Evolutionary conservation across 2,329 filamentous ascomycete genomes (phyloP).

Genomic region (Arthrocladium fulminans): DNA sequence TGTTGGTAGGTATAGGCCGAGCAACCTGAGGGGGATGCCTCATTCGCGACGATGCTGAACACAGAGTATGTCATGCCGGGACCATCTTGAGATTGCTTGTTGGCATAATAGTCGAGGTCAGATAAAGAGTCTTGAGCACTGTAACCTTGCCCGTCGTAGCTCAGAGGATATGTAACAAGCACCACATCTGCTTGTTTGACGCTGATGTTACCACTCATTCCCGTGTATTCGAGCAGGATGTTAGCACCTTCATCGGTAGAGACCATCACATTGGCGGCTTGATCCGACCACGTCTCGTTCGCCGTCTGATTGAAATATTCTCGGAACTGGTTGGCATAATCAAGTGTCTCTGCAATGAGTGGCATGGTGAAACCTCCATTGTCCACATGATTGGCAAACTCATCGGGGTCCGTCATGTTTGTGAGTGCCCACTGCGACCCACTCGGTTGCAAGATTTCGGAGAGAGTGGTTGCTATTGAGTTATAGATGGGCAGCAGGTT

Average conservation of each 20-base stretch:
- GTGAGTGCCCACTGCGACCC: conserved; percentile 43
- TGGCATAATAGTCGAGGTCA: conserved; percentile 61
- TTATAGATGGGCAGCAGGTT: conserved; percentile 56
- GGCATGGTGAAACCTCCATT: conserved; percentile 63
- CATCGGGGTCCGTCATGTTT: conserved; percentile 66
- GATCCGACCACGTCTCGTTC: conserved; percentile 52
- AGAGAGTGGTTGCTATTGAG: conserved; percentile 53
- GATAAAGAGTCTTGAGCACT: conserved; percentile 40
- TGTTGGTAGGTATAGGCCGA: conserved; percentile 60
- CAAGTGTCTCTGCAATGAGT: conserved; percentile 48
- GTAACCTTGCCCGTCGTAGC: conserved; percentile 47
- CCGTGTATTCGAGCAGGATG: conserved; percentile 56
- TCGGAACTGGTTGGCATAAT: conserved; percentile 50
- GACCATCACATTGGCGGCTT: conserved; percentile 48
- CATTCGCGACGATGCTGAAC: conserved; percentile 58
- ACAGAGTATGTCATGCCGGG: conserved; percentile 67
- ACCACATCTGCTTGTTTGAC: conserved; percentile 67
- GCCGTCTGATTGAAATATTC: conserved; percentile 44
- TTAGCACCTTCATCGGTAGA: conserved; percentile 45
- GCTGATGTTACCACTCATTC: conserved; percentile 56
- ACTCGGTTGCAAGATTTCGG: conserved; percentile 53
- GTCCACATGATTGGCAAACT: conserved; percentile 57
- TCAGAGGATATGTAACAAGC: conserved; percentile 55
- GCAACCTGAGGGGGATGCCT: conserved; percentile 57
- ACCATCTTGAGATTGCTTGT: conserved; percentile 57